These are phyloP conservation scores for Xylaria sp. DNA, from an alignment of 2,329 filamentous ascomycete species.

Conservation along the genomic window DNA sequence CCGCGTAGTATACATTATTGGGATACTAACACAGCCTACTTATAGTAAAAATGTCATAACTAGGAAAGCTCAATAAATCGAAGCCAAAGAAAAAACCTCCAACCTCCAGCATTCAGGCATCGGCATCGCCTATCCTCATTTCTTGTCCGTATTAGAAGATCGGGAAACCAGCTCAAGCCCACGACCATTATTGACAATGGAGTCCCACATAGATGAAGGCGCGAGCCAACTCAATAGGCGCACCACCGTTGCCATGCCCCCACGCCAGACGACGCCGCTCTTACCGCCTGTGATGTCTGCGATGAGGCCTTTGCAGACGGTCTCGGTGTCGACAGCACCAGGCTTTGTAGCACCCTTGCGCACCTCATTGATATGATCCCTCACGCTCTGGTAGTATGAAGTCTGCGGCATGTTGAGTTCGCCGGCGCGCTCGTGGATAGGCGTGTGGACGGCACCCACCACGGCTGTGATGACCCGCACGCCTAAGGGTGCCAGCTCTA, in stretches of 20 bases:
- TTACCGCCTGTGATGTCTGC: conserved; percentile 4
- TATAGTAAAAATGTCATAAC: too few relatives aligned
- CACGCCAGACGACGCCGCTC: conserved; percentile 16
- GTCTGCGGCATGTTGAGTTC: neutral
- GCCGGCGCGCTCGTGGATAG: conserved; percentile 31
- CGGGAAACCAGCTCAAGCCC: too few relatives aligned
- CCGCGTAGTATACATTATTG: too few relatives aligned
- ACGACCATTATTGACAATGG: too few relatives aligned
- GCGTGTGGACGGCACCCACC: conserved; percentile 34
- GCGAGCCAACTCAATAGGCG: neutral
- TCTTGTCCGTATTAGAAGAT: too few relatives aligned
- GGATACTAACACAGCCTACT: too few relatives aligned
- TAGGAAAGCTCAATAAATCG: too few relatives aligned
- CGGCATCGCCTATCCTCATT: too few relatives aligned
- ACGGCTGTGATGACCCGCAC: conserved; percentile 30
- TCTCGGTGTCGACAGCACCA: conserved; percentile 2
- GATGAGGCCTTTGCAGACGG: neutral
- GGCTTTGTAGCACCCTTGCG: conserved; percentile 4
- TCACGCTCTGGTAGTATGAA: conserved; percentile 11
- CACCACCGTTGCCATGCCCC: neutral
- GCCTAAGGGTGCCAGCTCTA: conserved; percentile 20
- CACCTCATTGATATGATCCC: conserved; percentile 12
- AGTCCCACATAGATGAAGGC: neutral
- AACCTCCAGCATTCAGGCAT: too few relatives aligned
- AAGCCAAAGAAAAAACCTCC: too few relatives aligned